A percentile compares a stretch with the other conserved stretches of the same genome.
Evolutionary conservation across 345 rosid species (phyloP).

Genomic region (Populus tremula): DNA sequence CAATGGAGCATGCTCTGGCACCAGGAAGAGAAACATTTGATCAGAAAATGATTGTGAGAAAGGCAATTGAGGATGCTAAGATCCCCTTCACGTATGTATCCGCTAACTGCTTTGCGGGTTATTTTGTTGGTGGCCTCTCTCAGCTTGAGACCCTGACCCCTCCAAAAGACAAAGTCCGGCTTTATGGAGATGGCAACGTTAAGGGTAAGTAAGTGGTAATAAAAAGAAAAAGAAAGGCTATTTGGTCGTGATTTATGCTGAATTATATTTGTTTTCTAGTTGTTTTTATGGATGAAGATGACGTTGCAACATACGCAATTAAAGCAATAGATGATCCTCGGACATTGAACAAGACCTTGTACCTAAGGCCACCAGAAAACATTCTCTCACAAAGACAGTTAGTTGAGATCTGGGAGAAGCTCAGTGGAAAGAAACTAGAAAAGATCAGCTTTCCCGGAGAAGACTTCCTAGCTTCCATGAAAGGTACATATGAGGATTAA

Average conservation of each 20-base stretch:
- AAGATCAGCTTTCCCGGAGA: slow-evolving; percentile 41
- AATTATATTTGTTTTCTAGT: slow-evolving; percentile 22
- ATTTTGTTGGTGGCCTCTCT: slow-evolving; percentile 65
- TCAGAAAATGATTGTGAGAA: slow-evolving; percentile 72
- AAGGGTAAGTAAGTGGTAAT: slow-evolving; percentile 42
- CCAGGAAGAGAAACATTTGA: slow-evolving; percentile 82
- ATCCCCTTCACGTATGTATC: slow-evolving; percentile 73
- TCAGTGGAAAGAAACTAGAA: slow-evolving; percentile 41
- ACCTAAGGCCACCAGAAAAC: slow-evolving; percentile 52
- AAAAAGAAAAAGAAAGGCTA: neutral
- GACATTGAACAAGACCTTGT: slow-evolving; percentile 60
- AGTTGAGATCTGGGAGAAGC: slow-evolving; percentile 68
- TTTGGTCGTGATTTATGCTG: neutral
- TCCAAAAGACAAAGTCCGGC: slow-evolving; percentile 43
- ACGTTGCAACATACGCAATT: slow-evolving; percentile 57
- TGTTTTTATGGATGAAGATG: slow-evolving; percentile 66
- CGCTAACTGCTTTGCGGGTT: slow-evolving; percentile 77
- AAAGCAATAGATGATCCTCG: slow-evolving; percentile 67
- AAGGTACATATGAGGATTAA: slow-evolving; percentile 28
- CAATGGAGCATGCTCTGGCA: slow-evolving; percentile 68
- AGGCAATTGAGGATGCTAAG: slow-evolving; percentile 66
- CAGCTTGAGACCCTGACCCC: slow-evolving; percentile 64
- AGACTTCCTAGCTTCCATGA: slow-evolving; percentile 63
- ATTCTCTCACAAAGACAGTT: slow-evolving; percentile 55
- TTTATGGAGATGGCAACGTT: slow-evolving; percentile 72